Conservation (phyloP, 2,329 filamentous ascomycete species). For the Neonectria ditissima region DNA sequence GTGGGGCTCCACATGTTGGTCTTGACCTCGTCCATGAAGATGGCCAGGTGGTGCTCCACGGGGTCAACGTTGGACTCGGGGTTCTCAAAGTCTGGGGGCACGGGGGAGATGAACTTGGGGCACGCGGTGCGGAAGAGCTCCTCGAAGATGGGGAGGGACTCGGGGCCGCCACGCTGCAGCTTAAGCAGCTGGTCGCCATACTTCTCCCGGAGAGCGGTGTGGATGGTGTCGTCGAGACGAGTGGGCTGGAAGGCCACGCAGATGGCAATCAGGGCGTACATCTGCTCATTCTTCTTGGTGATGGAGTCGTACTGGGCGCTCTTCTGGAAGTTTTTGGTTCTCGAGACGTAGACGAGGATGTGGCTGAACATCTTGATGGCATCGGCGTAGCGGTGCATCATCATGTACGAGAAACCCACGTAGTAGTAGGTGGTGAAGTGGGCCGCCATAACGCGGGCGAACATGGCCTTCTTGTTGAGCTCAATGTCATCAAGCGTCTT, state of each 20-base stretch:
- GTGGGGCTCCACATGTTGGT: constrained; percentile 98
- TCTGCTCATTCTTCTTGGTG: constrained; percentile 99
- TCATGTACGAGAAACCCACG: constrained; percentile 99
- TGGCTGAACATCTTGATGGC: constrained; percentile 99
- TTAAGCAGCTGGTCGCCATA: constrained; percentile 98
- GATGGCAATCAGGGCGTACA: constrained; percentile 99
- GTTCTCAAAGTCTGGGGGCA: constrained; percentile 97
- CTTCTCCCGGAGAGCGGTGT: constrained; percentile 97
- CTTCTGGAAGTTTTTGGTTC: constrained; percentile 99
- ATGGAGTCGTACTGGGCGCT: constrained; percentile 98
- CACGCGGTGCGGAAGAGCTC: constrained; percentile 98
- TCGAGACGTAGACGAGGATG: constrained; percentile 97
- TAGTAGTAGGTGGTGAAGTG: constrained; percentile 99
- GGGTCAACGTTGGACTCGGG: constrained; percentile 96
- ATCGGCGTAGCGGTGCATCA: constrained; percentile 99
- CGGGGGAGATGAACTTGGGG: constrained; percentile 99
- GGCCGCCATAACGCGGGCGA: constrained; percentile 98
- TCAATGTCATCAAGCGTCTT: constrained; percentile 99
- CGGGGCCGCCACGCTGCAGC: constrained; percentile 95
- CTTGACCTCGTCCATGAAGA: constrained; percentile 99
- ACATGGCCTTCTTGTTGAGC: constrained; percentile 99
- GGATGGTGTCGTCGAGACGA: constrained; percentile 97
- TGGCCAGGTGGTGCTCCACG: constrained; percentile 93
- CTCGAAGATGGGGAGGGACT: constrained; percentile 96
- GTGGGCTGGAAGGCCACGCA: constrained; percentile 98